Evolutionary conservation across 2,329 filamentous ascomycete genomes (phyloP), one percentile per base, ranked within the genome.

Genomic region (Trichoderma polysporum): DNA sequence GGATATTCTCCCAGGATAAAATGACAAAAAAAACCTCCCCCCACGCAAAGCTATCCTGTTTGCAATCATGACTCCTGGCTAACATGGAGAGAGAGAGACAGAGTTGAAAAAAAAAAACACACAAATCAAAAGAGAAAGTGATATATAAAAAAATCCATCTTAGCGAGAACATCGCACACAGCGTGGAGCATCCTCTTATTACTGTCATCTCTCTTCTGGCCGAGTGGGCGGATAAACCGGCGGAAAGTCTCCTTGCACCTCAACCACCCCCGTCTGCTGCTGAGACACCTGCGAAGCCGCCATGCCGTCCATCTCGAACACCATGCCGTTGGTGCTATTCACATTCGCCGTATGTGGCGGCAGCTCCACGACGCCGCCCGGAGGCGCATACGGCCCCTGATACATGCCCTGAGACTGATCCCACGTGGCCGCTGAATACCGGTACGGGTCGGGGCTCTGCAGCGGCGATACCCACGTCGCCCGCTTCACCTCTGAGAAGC

Each of bases 271-370:
- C 17, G 45, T 31, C 3, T 56, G 52, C 19, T 56, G 52, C 29
- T 35, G 13, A 27, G 37, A 31, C 29, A 15, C 17, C 49, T 15
- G 54, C 58, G 50, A 50, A 2, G 61, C 53, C 13, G 33, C 39
- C 8, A 63, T 59, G 9, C 49, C 70, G 19, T 71, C 70, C 69
- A 71, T 70, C 58, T 72, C 71, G 61, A 58, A 70, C 8, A 62
- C 35, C 33, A 59, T 53, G 25, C 50, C 47, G 22, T 3, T 9
- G 10, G 2, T 4, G 5, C 49, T 59, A 7, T n/a, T 49, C 3
- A 47, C 12, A 47, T 35, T 65, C 47, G 65, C 58, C n/a, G 61
- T 33, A 13, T 53, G 53, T 4, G 62, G 50, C 29, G 68, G 68
- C 50, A 67, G 29, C 37, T 68, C 57, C 61, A 74, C 73, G 3